These are phyloP conservation scores for Fomes fomentarius DNA, from an alignment of 1,284 basidiomycete genomes.

Conservation along the genomic window DNA sequence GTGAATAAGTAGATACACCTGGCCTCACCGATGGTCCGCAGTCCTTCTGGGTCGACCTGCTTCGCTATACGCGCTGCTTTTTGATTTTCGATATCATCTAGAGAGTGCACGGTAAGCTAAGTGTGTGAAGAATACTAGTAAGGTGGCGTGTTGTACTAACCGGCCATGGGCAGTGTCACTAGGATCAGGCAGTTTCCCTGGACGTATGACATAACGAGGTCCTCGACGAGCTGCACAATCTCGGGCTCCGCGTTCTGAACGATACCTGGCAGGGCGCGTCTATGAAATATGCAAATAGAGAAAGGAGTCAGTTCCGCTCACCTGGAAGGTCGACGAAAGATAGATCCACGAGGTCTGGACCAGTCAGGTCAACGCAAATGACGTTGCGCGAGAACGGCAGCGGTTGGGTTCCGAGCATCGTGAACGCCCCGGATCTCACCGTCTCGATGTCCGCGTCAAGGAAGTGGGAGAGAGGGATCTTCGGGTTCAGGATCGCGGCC, in stretches of 20 bases:
- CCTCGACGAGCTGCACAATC: slow-evolving; percentile 46
- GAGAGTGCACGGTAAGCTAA: background rate
- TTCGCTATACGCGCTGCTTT: slow-evolving; percentile 54
- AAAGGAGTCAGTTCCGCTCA: slow-evolving; percentile 17
- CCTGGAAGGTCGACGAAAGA: slow-evolving; percentile 51
- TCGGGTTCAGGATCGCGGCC: slow-evolving; percentile 44
- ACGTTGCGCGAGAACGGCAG: slow-evolving; percentile 45
- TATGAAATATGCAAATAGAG: slow-evolving; percentile 21
- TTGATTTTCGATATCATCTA: slow-evolving; percentile 73
- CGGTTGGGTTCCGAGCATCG: background rate
- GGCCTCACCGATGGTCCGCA: slow-evolving; percentile 64
- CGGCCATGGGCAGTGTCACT: slow-evolving; percentile 62
- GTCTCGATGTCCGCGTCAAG: slow-evolving; percentile 29
- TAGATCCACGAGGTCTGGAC: slow-evolving; percentile 46
- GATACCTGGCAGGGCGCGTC: slow-evolving; percentile 44
- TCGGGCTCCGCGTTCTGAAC: slow-evolving; percentile 54
- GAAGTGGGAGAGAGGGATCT: slow-evolving; percentile 25
- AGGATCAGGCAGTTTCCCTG: slow-evolving; percentile 48
- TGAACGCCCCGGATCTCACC: slow-evolving; percentile 21
- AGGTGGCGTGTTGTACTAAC: slow-evolving; percentile 33
- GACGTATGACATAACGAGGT: slow-evolving; percentile 50
- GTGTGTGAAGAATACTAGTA: background rate
- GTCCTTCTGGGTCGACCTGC: slow-evolving; percentile 51
- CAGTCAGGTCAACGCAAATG: slow-evolving; percentile 47
- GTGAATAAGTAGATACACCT: too few species aligned